Base-by-base conservation (phyloP, 139 green algal genomes). In the Pleodorina starrii region DNA sequence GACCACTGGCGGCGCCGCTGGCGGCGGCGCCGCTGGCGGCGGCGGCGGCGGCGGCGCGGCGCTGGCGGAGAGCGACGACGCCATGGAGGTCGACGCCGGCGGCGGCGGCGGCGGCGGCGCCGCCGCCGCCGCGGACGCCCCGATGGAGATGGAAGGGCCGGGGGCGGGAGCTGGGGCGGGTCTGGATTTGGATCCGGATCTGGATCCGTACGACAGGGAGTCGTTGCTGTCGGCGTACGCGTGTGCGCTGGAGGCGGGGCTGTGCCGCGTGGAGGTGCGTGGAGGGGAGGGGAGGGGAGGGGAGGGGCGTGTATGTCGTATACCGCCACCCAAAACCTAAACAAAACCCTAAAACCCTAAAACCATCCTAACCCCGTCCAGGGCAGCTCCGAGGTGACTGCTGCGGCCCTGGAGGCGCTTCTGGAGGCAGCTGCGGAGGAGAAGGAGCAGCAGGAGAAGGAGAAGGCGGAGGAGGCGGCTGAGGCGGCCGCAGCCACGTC, bases 351-450 rank as follows among this genome's bases (percentile, higher is more conserved):
- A n/a, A n/a, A n/a, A n/a, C n/a, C n/a, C n/a, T n/a, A n/a, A n/a
- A n/a, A n/a, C n/a, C 50, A 60, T 60, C 50, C 50, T 25, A 14
- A 60, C 50, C 50, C 48, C 42, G 43, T 86, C n/a, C 66, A 91
- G 77, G 85, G 86, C 59, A 77, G 27, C 35, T 83, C 68, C 7
- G 57, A 69, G 63, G 74, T 89, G 60, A 60, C 50, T 1, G 59
- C 66, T 11, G 35, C 38, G 21, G 80, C 68, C 32, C 87, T 85
- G 57, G 81, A 74, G 46, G 72, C 36, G 17, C 38, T 86, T 51
- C 38, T 78, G 71, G 88, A 87, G 60, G 81, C 81, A 40, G 81
- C 81, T n/a, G 86, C 35, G 75, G 89, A 93, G 66, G 87, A 90
- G 5, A 80, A 77, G 3, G 78, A 59, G n/a, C 50, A n/a, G 7